These are phyloP conservation scores for Aspergillus sclerotioniger DNA, from an alignment of 495 filamentous ascomycete species.

Conservation along the genomic window DNA sequence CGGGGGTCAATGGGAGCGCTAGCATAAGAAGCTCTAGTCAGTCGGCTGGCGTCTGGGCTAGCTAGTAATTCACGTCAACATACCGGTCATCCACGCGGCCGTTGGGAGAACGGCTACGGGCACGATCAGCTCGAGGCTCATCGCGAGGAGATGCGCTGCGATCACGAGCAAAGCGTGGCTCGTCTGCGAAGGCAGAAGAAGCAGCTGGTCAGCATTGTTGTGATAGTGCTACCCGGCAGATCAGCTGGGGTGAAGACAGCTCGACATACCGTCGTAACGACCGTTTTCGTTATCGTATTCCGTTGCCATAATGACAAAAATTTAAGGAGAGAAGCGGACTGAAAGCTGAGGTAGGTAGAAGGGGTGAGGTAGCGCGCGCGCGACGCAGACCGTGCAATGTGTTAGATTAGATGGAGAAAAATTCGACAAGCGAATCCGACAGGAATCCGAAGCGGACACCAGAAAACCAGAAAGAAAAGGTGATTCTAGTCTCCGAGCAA, in stretches of 20 bases:
- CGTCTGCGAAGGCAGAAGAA: slow-evolving; percentile 51
- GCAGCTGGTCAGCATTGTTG: slow-evolving; percentile 24
- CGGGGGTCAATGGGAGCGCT: slow-evolving; percentile 39
- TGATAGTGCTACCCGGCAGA: slow-evolving; percentile 8
- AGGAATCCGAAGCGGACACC: neutral
- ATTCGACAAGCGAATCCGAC: slow-evolving; percentile 8
- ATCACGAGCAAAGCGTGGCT: slow-evolving; percentile 79
- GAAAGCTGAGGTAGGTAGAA: slow-evolving; percentile 17
- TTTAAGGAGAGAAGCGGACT: slow-evolving; percentile 18
- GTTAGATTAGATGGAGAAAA: slow-evolving; percentile 14
- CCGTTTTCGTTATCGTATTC: slow-evolving; percentile 87
- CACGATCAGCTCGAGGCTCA: slow-evolving; percentile 67
- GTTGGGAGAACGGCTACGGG: slow-evolving; percentile 73
- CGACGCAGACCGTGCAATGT: slow-evolving; percentile 11
- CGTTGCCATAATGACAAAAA: slow-evolving; percentile 51
- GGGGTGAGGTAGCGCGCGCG: slow-evolving; percentile 13
- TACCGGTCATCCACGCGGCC: slow-evolving; percentile 72
- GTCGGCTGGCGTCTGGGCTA: slow-evolving; percentile 4
- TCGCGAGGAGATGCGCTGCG: slow-evolving; percentile 92
- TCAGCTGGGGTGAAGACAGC: slow-evolving; percentile 13
- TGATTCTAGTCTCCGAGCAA: neutral
- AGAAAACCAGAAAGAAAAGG: slow-evolving; percentile 4
- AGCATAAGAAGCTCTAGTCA: slow-evolving; percentile 4
- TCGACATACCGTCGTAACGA: slow-evolving; percentile 76
- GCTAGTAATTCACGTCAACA: slow-evolving; percentile 26